Evolutionary conservation across 371 early-diverging fungal species (phyloP).

Genomic region (Agmasoma carcini): DNA sequence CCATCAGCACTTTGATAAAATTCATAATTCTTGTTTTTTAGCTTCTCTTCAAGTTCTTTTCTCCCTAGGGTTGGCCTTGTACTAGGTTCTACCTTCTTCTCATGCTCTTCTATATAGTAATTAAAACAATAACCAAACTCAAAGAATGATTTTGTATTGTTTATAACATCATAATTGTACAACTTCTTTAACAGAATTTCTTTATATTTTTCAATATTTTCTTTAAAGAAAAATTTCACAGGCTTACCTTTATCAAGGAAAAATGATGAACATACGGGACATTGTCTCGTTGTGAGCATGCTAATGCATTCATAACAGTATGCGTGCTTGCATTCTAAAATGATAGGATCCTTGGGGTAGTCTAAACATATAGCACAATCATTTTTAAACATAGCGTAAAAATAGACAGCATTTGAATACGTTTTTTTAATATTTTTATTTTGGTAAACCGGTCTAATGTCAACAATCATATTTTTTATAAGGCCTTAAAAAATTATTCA

Average conservation of each 20-base stretch:
- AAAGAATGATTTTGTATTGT: background rate
- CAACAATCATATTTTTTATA: background rate
- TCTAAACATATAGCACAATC: conserved; percentile 11
- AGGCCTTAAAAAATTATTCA: too few species aligned
- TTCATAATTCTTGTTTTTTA: background rate
- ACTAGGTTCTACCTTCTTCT: background rate
- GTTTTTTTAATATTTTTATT: conserved; percentile 1
- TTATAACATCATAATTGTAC: background rate
- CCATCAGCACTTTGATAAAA: conserved; percentile 11
- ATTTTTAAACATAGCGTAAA: background rate
- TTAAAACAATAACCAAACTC: background rate
- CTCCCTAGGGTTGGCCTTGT: background rate
- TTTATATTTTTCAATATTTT: background rate
- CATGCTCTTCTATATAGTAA: background rate
- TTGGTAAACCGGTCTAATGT: conserved; percentile 8
- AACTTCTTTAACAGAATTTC: background rate
- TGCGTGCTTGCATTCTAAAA: background rate
- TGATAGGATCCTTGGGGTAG: background rate
- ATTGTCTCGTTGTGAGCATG: background rate
- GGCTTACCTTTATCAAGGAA: background rate
- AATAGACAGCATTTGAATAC: background rate
- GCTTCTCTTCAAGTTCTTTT: background rate
- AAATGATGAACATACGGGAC: conserved; percentile 1
- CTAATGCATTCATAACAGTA: background rate
- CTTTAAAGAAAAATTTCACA: conserved; percentile 5